These are phyloP conservation scores for Suillus bovinus DNA, from an alignment of 768 basidiomycete genomes.

Conservation along the genomic window DNA sequence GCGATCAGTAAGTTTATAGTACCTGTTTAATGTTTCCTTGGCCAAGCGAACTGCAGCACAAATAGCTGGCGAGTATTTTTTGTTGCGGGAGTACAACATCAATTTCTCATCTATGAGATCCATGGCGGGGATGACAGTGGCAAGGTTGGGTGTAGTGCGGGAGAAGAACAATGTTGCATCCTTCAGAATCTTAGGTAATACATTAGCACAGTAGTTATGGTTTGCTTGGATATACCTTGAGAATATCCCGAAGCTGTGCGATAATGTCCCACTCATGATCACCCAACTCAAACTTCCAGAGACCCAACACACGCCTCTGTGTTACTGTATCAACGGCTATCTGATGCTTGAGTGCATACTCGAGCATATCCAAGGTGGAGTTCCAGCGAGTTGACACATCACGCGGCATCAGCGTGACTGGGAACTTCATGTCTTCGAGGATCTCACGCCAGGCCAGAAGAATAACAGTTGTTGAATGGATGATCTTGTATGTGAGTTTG, in stretches of 20 bases:
- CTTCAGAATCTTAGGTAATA: constrained; percentile 17
- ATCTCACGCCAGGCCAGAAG: no score
- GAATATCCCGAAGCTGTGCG: constrained; percentile 16
- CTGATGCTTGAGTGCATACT: no score
- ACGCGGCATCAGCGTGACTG: no score
- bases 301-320: no score
- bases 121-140: constrained; percentile 35
- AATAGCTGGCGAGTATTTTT: background rate
- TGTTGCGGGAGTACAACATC: constrained; percentile 1
- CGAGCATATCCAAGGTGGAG: no score
- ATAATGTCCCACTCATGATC: constrained; percentile 20
- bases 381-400: no score
- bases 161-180: constrained; percentile 29
- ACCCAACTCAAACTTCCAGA: no score
- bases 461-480: no score
- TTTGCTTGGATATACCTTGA: constrained; percentile 19
- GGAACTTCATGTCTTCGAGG: no score
- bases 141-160: constrained; percentile 19
- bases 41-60: constrained; percentile 10
- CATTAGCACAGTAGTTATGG: background rate
- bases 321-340: no score
- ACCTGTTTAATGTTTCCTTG: constrained; percentile 18
- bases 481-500: no score
- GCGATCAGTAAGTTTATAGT: constrained; percentile 24
- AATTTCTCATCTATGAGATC: constrained; percentile 31